Percentiles rank a stretch among this genome's conserved stretches.
These are phyloP conservation scores for Penicillium sp. DNA, from an alignment of 2,329 filamentous ascomycete genomes.

Conservation along the genomic window DNA sequence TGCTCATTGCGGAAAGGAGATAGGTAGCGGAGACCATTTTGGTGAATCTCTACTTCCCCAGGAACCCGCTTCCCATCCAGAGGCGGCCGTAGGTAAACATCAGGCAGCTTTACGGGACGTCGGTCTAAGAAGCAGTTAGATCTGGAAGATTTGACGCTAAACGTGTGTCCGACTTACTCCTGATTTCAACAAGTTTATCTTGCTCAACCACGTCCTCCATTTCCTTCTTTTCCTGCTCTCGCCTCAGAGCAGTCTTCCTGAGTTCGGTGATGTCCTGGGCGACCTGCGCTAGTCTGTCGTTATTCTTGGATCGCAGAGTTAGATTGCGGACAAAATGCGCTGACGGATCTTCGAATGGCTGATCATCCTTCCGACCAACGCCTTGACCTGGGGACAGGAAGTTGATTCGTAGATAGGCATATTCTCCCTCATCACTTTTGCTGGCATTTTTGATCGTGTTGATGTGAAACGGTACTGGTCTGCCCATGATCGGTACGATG, in stretches of 20 bases:
- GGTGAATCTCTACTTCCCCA: conserved; percentile 94
- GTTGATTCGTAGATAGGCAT: conserved; percentile 91
- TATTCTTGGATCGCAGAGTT: conserved; percentile 89
- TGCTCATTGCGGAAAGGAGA: conserved; percentile 75
- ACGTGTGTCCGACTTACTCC: conserved; percentile 61
- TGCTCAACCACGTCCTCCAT: conserved; percentile 99
- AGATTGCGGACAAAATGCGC: conserved; percentile 95
- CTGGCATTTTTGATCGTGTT: conserved; percentile 98
- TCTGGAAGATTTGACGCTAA: background rate
- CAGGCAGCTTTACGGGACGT: conserved; percentile 82
- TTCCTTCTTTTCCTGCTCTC: conserved; percentile 98
- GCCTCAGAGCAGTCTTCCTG: conserved; percentile 86
- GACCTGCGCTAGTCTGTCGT: conserved; percentile 84
- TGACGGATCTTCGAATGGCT: conserved; percentile 92
- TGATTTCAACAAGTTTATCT: conserved; percentile 91
- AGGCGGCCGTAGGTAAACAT: conserved; percentile 91
- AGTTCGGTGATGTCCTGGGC: conserved; percentile 91
- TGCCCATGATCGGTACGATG: conserved; percentile 93
- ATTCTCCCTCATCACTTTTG: conserved; percentile 94
- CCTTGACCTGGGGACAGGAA: conserved; percentile 96
- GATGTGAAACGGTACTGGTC: conserved; percentile 96
- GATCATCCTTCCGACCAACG: conserved; percentile 94
- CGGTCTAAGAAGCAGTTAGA: conserved; percentile 64
- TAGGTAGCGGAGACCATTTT: conserved; percentile 96
- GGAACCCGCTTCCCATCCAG: conserved; percentile 96